These are phyloP conservation scores for Penicillium pulvis DNA, from an alignment of 495 filamentous ascomycete species.

Conservation along the genomic window DNA sequence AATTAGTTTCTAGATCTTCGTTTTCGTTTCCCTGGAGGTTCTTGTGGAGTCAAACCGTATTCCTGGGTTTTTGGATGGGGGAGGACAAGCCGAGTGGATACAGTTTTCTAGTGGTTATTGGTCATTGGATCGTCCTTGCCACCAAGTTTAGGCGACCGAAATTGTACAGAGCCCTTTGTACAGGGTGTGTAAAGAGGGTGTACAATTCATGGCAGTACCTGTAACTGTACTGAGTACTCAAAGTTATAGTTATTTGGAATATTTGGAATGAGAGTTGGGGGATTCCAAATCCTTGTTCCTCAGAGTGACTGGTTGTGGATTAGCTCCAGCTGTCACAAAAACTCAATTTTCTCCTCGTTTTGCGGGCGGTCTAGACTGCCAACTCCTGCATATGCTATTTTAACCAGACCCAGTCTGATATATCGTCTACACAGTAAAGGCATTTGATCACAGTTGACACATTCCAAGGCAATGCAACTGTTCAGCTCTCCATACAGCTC, in stretches of 20 bases:
- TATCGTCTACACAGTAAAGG: too few species aligned
- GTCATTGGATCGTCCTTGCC: not conserved
- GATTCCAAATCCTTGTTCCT: not conserved
- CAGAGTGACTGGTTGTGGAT: conserved; percentile 13
- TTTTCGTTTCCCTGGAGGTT: not conserved
- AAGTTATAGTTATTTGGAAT: not conserved
- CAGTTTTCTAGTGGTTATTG: not conserved
- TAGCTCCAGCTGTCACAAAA: conserved; percentile 18
- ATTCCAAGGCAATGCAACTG: too few species aligned
- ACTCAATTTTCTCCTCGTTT: conserved; percentile 12
- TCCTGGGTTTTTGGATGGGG: not conserved
- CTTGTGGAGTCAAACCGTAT: conserved; percentile 3
- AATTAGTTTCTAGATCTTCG: not conserved
- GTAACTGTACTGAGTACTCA: not conserved
- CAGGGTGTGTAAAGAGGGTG: not conserved
- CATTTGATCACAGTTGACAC: too few species aligned
- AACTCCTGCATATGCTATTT: not conserved
- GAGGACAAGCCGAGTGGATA: not conserved
- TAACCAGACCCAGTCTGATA: too few species aligned
- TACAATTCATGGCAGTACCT: not conserved
- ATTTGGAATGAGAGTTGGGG: not conserved
- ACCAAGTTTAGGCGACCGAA: not conserved
- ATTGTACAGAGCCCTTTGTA: not conserved
- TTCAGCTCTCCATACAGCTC: too few species aligned
- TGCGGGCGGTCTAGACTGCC: conserved; percentile 15